These are phyloP conservation scores for Cicer bijugum DNA, from an alignment of 306 rosid species.

Conservation along the genomic window DNA sequence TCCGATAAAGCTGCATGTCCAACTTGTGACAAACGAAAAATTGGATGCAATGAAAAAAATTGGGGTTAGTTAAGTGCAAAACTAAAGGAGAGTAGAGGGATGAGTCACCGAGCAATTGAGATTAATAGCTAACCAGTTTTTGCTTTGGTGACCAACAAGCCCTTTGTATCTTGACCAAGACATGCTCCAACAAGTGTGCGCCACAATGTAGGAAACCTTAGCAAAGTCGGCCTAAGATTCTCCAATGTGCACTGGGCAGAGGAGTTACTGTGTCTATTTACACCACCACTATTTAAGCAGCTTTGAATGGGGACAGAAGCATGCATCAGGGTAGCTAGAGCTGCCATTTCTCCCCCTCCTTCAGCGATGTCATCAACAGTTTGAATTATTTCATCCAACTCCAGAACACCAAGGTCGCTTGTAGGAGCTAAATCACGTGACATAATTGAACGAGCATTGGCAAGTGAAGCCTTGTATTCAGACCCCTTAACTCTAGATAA, in stretches of 20 bases:
- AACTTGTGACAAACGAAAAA: conserved; percentile 31
- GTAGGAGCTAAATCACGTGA: conserved; percentile 65
- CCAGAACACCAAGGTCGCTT: conserved; percentile 67
- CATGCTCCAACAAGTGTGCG: conserved; percentile 79
- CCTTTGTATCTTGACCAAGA: conserved; percentile 74
- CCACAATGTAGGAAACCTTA: conserved; percentile 83
- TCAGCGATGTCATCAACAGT: conserved; percentile 98
- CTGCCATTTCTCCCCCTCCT: conserved; percentile 97
- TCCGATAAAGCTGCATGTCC: conserved; percentile 68
- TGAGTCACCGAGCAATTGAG: conserved; percentile 28
- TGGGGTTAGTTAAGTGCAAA: conserved; percentile 37
- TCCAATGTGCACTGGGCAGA: conserved; percentile 94
- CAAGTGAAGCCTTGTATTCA: conserved; percentile 86
- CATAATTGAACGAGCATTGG: conserved; percentile 80
- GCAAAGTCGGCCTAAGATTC: conserved; percentile 86
- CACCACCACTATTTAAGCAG: conserved; percentile 85
- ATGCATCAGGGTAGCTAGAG: conserved; percentile 89
- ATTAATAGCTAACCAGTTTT: conserved; percentile 69
- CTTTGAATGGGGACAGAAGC: conserved; percentile 76
- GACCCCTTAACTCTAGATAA: conserved; percentile 79
- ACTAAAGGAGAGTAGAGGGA: conserved; percentile 22
- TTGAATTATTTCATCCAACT: conserved; percentile 78
- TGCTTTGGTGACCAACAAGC: conserved; percentile 61
- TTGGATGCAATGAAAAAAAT: conserved; percentile 13
- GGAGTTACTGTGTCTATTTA: conserved; percentile 74